Conservation (phyloP, 306 rosid species). For the Clitoria ternatea region DNA sequence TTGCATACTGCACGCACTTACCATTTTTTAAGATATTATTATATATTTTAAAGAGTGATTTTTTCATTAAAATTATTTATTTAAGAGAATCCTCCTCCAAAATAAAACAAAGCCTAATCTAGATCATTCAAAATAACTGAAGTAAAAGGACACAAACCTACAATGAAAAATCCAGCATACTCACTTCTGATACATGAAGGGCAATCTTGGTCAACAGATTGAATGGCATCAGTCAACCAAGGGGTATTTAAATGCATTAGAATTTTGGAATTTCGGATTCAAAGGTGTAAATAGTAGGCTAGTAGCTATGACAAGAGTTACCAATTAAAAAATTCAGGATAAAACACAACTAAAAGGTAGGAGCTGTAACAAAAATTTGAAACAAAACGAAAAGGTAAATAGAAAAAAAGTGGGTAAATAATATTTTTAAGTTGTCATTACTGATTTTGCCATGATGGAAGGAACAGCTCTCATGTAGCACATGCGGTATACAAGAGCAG, state of each 20-base stretch:
- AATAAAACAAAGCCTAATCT: not conserved
- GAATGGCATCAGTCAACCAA: too few species aligned
- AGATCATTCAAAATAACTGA: too few species aligned
- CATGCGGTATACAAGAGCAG: not conserved
- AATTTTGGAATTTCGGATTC: too few species aligned
- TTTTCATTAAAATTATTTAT: not conserved
- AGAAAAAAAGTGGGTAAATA: constrained; percentile 16
- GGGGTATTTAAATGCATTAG: too few species aligned
- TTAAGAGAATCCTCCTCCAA: not conserved
- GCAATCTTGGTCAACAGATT: too few species aligned
- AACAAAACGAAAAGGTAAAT: not conserved
- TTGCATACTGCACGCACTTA: not conserved
- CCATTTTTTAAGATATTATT: not conserved
- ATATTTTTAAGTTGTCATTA: not conserved
- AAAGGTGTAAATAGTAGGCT: too few species aligned
- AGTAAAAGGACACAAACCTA: not conserved
- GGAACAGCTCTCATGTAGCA: constrained; percentile 12
- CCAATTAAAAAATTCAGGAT: not conserved
- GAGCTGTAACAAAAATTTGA: not conserved
- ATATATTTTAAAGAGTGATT: not conserved
- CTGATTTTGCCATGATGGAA: not conserved
- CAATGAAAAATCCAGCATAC: too few species aligned
- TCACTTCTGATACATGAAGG: too few species aligned
- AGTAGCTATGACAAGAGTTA: not conserved
- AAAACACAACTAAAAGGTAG: not conserved